Evolutionary conservation across 2,329 filamentous ascomycete species (phyloP), one percentile per base, ranked within the genome.

Genomic region (Lasiodiplodia hormozganensis): DNA sequence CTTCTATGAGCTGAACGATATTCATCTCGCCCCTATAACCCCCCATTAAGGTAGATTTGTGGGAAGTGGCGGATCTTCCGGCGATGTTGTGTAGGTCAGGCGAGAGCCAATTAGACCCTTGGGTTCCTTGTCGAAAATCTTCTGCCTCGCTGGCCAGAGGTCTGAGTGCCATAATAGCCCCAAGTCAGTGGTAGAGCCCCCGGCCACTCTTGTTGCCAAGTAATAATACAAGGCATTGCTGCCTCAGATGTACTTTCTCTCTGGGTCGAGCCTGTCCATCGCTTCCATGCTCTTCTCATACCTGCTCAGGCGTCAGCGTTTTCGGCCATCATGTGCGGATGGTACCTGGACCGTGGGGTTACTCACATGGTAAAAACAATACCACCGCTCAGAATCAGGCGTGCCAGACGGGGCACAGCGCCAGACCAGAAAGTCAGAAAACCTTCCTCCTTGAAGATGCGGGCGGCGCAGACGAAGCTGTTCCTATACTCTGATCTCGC

Each of bases 211-310:
- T 16, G 31, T 31, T 12, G 3, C 52, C 52, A 56, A 16, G 52
- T 56, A 28, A 56, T 31, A 21, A 47, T 47, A 47, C 43, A 47
- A 21, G 18, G n/a, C 18, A 4, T 12, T 31, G 10, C 6, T 2
- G 8, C 14, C 34, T 69, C 49, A 96, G 71, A 98, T 88, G 77
- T 96, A 97, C 78, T 86, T 91, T 76, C 89, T 89, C 75, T 96
- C 87, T 0, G 96, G 96, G 78, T 99, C 96, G 65, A 94, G 69
- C 76, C 79, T 85, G 74, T 93, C 88, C 84, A 99, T 89, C 69
- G 94, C 75, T 65, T 97, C 95, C 85, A 98, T 98, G 69, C 91
- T 92, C 87, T 97, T 97, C 84, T 98, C 95, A 79, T 97, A 96
- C 90, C 80, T 82, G 68, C 16, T 25, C 16, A 16, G 12, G 16